A percentile compares a stretch with the other conserved stretches of the same genome.
These are phyloP conservation scores for Boletus reticulatus DNA, from an alignment of 768 basidiomycete genomes.

Conservation along the genomic window DNA sequence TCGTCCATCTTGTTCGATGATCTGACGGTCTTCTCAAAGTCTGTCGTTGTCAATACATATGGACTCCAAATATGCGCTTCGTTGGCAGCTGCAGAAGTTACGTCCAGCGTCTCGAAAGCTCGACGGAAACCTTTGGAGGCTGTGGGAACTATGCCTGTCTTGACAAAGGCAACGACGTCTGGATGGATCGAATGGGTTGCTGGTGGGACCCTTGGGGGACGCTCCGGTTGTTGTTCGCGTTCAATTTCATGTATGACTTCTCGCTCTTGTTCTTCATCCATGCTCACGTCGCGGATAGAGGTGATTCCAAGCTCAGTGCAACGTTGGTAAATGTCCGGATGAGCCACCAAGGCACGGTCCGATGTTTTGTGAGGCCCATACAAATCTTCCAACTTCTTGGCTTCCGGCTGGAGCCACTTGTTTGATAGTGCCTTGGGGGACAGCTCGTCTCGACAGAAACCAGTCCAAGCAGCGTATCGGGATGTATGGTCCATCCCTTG, in stretches of 20 bases:
- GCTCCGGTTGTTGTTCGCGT: slow-evolving; percentile 37
- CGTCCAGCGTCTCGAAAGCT: slow-evolving; percentile 10
- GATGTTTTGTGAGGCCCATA: slow-evolving; percentile 16
- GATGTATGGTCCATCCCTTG: slow-evolving; percentile 30
- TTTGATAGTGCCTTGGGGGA: neutral
- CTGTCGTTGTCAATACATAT: slow-evolving; percentile 12
- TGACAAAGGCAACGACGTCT: slow-evolving; percentile 25
- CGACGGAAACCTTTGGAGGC: slow-evolving; percentile 21
- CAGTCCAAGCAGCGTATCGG: slow-evolving; percentile 18
- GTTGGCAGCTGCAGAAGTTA: slow-evolving; percentile 3
- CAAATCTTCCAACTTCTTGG: slow-evolving; percentile 36
- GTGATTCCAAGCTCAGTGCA: slow-evolving; percentile 18
- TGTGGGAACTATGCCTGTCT: slow-evolving; percentile 24
- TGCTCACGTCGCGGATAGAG: slow-evolving; percentile 13
- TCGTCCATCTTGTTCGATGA: slow-evolving; percentile 4
- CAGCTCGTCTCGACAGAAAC: neutral
- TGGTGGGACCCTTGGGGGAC: slow-evolving; percentile 29
- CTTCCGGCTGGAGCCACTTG: slow-evolving; percentile 42
- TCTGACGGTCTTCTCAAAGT: slow-evolving; percentile 15
- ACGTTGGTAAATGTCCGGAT: slow-evolving; percentile 10
- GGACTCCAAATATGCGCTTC: slow-evolving; percentile 24
- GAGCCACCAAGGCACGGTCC: neutral
- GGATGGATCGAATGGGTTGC: slow-evolving; percentile 20
- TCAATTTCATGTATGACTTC: slow-evolving; percentile 46
- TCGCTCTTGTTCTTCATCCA: slow-evolving; percentile 52